Base-by-base conservation (phyloP, 108 stramenopile genomes). In the Seminavis robusta region DNA sequence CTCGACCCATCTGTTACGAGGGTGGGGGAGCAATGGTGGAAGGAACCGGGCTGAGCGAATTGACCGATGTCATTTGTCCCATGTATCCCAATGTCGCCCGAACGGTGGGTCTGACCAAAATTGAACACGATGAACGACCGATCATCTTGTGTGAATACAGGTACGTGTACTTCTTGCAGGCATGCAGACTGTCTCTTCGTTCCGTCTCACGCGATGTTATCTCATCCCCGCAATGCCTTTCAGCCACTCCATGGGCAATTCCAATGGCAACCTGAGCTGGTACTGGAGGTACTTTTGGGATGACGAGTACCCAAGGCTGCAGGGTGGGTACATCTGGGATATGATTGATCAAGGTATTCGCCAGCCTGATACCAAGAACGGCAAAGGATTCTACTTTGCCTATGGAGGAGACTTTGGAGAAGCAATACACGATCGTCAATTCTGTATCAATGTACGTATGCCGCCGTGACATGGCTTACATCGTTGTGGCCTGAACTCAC, bases 251-350 rank as follows among this genome's bases (percentile, higher is more conserved):
- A 98, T 97, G 96, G 95, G 94, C 13, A 98, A 98, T 59, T 84
- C 81, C 25, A 90, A 87, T 33, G 98, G 98, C 0, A 86, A 86
- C 48, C 69, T 97, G 8, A 55, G 74, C 61, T 69, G 81, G 40
- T 97, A 98, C 62, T 98, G 95, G 94, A 57, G 86, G 20, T 60
- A 69, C 6, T 94, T 97, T 60, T 80, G 93, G 68, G 60, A 77
- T 44, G 49, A 53, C 43, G 28, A 65, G 1, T 61, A 64, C 19
- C 86, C 84, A 19, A 53, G 90, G 0, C 60, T 94, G 9, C 96
- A 97, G 60, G 98, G 98, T 9, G 98, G 98, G 15, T 98, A 95
- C 65, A 92, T 98, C 33, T 98, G 98, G 98, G 98, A 98, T 62
- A 93, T 90, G 80, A 77, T 95, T 11, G 97, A 97, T 69, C 96